Evolutionary conservation across 192 early-diverging fungal species (phyloP).

Genomic region (Backusella liffmaniae): DNA sequence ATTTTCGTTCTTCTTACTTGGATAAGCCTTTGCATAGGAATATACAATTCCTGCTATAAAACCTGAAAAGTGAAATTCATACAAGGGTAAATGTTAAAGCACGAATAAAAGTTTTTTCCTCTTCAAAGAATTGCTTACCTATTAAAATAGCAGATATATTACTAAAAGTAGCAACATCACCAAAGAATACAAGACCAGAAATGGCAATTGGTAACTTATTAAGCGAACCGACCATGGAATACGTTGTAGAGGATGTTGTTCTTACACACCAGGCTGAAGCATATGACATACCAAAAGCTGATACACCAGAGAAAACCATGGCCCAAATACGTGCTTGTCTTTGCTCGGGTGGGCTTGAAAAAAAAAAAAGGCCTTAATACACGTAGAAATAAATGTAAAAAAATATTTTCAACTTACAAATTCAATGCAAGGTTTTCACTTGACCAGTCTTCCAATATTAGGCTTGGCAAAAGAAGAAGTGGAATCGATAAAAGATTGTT

Average conservation of each 20-base stretch:
- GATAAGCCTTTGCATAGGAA: constrained; percentile 65
- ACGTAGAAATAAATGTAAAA: neutral
- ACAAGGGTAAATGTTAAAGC: neutral
- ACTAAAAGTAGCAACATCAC: constrained; percentile 74
- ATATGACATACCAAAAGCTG: constrained; percentile 88
- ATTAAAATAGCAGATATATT: constrained; percentile 81
- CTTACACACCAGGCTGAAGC: constrained; percentile 80
- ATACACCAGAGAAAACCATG: constrained; percentile 73
- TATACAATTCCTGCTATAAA: constrained; percentile 71
- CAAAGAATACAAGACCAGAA: constrained; percentile 91
- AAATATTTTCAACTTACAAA: constrained; percentile 42
- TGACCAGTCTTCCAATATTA: constrained; percentile 67
- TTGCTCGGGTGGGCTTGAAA: constrained; percentile 35
- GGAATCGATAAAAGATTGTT: constrained; percentile 92
- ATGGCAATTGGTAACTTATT: constrained; percentile 95
- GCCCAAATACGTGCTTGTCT: constrained; percentile 52
- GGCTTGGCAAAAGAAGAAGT: constrained; percentile 62
- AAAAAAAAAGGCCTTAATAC: neutral
- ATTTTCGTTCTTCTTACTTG: constrained; percentile 43
- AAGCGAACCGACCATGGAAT: constrained; percentile 91
- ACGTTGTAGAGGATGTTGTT: constrained; percentile 75
- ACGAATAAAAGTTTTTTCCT: neutral
- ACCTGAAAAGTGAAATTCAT: neutral
- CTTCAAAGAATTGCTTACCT: constrained; percentile 40
- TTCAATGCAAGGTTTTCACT: constrained; percentile 54